A percentile compares a stretch with the other conserved stretches of the same genome.
Conservation (phyloP, 2,329 filamentous ascomycete genomes). For the Xylariaceae sp. region DNA sequence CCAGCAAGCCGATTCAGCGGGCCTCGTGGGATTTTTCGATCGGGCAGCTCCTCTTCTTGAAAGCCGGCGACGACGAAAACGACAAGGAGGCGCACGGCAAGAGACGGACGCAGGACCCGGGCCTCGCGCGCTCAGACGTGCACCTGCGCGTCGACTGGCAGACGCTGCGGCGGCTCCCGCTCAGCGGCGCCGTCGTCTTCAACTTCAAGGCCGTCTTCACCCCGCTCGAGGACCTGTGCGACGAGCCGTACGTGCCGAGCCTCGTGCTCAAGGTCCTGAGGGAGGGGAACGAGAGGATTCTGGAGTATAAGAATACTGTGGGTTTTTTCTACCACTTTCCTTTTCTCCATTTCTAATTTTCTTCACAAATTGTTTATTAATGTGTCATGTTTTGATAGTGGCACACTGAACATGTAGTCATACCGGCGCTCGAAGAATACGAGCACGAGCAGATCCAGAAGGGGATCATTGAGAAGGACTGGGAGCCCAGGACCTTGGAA, state of each 20-base stretch:
- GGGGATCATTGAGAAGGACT: slow-evolving; percentile 54
- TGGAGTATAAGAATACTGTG: slow-evolving; percentile 71
- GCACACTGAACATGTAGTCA: slow-evolving; percentile 68
- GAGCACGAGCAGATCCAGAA: slow-evolving; percentile 59
- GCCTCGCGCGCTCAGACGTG: slow-evolving; percentile 53
- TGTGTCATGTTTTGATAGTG: no score
- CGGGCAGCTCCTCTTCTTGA: slow-evolving; percentile 69
- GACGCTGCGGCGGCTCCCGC: slow-evolving; percentile 70
- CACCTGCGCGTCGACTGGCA: slow-evolving; percentile 83
- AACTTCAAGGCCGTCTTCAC: slow-evolving; percentile 89
- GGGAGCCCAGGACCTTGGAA: slow-evolving; percentile 64
- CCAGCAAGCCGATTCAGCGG: slow-evolving; percentile 71
- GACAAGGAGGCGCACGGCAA: no score
- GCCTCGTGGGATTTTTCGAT: slow-evolving; percentile 81
- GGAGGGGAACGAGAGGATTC: slow-evolving; percentile 63
- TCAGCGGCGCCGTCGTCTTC: slow-evolving; percentile 72
- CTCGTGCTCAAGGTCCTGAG: slow-evolving; percentile 63
- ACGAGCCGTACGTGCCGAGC: slow-evolving; percentile 68
- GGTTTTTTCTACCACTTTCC: background rate
- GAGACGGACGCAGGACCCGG: slow-evolving; percentile 53
- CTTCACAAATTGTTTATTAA: no score
- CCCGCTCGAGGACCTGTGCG: slow-evolving; percentile 59
- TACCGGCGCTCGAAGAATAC: slow-evolving; percentile 60
- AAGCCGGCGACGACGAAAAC: slow-evolving; percentile 57
- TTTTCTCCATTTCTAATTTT: no score